Evolutionary conservation across 208 protist species (phyloP).

Genomic region (Naegleria gruberi): DNA sequence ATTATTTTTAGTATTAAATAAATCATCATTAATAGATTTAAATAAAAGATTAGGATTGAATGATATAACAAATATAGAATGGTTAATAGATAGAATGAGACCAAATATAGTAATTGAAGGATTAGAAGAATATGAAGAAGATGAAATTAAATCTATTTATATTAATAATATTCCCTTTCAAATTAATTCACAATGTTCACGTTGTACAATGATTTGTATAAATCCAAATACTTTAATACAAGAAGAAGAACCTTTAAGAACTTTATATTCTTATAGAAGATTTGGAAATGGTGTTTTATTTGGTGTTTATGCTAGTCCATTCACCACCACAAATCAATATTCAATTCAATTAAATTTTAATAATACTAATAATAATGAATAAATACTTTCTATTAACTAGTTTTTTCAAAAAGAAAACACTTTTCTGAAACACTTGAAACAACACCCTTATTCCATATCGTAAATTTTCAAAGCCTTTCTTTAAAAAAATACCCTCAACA

Average conservation of each 20-base stretch:
- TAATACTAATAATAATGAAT: too few species aligned
- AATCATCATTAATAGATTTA: neutral
- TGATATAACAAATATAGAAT: neutral
- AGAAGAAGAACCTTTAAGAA: constrained; percentile 8
- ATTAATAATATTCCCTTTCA: neutral
- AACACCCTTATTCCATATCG: too few species aligned
- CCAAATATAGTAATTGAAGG: constrained; percentile 4
- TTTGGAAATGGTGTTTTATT: neutral
- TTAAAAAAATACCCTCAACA: too few species aligned
- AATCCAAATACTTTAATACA: neutral
- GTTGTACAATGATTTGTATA: constrained; percentile 16
- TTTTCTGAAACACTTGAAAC: too few species aligned
- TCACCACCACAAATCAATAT: neutral
- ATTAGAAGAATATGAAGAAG: neutral
- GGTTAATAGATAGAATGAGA: constrained; percentile 12
- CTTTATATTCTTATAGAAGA: neutral
- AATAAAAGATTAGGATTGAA: neutral
- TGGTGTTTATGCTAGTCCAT: neutral
- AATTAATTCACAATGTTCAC: neutral
- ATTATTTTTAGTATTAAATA: neutral
- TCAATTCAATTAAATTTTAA: too few species aligned
- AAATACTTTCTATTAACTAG: too few species aligned
- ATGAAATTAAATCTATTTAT: neutral
- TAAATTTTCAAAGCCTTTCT: too few species aligned
- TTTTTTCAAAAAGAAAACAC: too few species aligned